These are phyloP conservation scores for Buxus sempervirens DNA, from an alignment of 164 flowering plant genomes.

Conservation along the genomic window DNA sequence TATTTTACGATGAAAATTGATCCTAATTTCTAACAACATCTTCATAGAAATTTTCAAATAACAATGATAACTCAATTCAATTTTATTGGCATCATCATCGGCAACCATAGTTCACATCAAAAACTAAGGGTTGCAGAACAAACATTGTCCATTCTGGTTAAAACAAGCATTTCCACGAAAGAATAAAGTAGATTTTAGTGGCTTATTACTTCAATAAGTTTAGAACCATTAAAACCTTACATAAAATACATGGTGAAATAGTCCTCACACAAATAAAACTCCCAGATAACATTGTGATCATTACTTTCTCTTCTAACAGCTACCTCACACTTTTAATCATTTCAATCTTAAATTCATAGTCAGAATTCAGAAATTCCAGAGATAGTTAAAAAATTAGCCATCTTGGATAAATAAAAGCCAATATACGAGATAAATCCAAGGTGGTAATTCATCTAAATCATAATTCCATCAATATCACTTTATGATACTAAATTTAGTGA, in stretches of 20 bases:
- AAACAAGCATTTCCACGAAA: background rate
- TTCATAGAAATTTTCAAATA: background rate
- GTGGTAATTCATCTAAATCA: too few relatives aligned
- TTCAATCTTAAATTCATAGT: background rate
- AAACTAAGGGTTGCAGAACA: too few relatives aligned
- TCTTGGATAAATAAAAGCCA: too few relatives aligned
- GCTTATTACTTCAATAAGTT: too few relatives aligned
- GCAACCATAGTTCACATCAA: background rate
- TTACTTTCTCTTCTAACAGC: background rate
- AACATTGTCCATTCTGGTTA: too few relatives aligned
- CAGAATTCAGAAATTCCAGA: background rate
- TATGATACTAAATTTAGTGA: background rate
- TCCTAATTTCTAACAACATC: background rate
- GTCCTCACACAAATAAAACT: too few relatives aligned
- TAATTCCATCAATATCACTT: background rate
- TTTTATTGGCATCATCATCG: background rate
- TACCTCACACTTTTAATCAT: too few relatives aligned
- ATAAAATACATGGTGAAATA: too few relatives aligned
- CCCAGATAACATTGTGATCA: background rate
- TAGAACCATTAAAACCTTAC: too few relatives aligned
- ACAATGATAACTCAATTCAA: background rate
- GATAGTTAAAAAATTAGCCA: background rate
- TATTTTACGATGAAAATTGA: background rate
- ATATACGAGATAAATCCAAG: too few relatives aligned
- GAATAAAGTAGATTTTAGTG: background rate